A percentile compares a stretch with the other conserved stretches of the same genome.
These are phyloP conservation scores for Cystobasidium pallidum DNA, from an alignment of 1,284 basidiomycete genomes.

Conservation along the genomic window DNA sequence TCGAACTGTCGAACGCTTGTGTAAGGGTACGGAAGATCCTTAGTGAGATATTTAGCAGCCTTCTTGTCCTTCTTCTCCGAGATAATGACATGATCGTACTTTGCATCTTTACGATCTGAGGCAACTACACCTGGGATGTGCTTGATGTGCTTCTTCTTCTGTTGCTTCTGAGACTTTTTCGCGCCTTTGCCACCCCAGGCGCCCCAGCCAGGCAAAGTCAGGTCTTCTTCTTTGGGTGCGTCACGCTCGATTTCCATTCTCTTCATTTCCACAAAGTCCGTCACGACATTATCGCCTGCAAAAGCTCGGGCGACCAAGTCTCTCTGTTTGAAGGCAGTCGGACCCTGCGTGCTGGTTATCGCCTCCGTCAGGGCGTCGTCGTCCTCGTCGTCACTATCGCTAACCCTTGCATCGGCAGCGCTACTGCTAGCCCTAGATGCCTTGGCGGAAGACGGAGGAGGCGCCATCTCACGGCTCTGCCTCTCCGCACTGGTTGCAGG, in stretches of 20 bases:
- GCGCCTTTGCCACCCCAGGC: conserved; percentile 84
- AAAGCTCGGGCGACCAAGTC: conserved; percentile 92
- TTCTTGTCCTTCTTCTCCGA: conserved; percentile 94
- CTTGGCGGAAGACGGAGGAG: conserved; percentile 38
- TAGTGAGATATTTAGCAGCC: conserved; percentile 80
- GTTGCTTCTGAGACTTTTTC: conserved; percentile 57
- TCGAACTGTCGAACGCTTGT: conserved; percentile 89
- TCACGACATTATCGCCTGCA: conserved; percentile 91
- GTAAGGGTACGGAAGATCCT: conserved; percentile 91
- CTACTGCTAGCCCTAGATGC: conserved; percentile 53
- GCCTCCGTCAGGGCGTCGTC: conserved; percentile 40
- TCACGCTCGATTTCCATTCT: conserved; percentile 75
- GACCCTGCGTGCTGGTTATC: conserved; percentile 54
- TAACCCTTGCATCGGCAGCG: conserved; percentile 37
- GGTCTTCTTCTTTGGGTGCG: conserved; percentile 82
- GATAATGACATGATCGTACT: conserved; percentile 86
- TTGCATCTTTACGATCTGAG: conserved; percentile 75
- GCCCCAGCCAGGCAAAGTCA: conserved; percentile 94
- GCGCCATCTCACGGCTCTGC: conserved; percentile 43
- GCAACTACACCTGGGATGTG: conserved; percentile 79
- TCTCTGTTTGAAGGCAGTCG: conserved; percentile 76
- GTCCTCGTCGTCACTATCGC: conserved; percentile 27
- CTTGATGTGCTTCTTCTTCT: conserved; percentile 67
- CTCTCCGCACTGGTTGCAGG: conserved; percentile 30
- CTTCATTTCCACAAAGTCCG: conserved; percentile 79